Evolutionary conservation across 345 rosid genomes (phyloP).

Genomic region (Pseudoturritis turrita): DNA sequence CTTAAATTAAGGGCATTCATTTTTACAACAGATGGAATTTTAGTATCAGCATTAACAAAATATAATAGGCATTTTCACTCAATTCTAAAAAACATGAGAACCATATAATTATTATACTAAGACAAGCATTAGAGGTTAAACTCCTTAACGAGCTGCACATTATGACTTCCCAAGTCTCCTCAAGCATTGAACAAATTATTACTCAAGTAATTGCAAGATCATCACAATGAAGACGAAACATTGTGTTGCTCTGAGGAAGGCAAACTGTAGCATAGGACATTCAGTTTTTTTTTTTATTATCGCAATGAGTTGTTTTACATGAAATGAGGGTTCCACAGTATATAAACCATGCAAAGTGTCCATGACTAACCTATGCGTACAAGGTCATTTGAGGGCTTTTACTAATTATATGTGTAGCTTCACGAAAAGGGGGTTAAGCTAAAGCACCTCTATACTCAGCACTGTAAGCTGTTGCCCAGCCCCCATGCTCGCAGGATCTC

Average conservation of each 20-base stretch:
- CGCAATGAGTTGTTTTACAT: not conserved
- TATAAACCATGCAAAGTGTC: not conserved
- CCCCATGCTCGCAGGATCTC: constrained; percentile 94
- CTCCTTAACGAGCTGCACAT: not conserved
- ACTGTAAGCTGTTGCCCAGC: constrained; percentile 91
- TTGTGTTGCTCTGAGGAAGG: not conserved
- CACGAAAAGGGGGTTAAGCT: not conserved
- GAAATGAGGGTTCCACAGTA: not conserved
- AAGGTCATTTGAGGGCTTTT: not conserved
- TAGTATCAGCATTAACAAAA: not conserved
- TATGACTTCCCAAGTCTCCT: constrained; percentile 7
- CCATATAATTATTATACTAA: not conserved
- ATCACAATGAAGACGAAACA: not conserved
- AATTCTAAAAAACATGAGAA: not conserved
- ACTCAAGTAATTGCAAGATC: not conserved
- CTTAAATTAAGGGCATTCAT: not conserved
- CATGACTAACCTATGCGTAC: not conserved
- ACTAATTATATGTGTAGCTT: not conserved
- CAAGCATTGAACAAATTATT: constrained; percentile 6
- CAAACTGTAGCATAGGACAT: not conserved
- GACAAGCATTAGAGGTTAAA: not conserved
- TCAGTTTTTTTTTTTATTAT: not conserved
- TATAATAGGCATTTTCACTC: not conserved
- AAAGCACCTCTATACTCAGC: constrained; percentile 82
- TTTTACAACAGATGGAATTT: not conserved